Base-by-base conservation (phyloP, 176 grass and related monocot species). In the Lolium multiflorum region DNA sequence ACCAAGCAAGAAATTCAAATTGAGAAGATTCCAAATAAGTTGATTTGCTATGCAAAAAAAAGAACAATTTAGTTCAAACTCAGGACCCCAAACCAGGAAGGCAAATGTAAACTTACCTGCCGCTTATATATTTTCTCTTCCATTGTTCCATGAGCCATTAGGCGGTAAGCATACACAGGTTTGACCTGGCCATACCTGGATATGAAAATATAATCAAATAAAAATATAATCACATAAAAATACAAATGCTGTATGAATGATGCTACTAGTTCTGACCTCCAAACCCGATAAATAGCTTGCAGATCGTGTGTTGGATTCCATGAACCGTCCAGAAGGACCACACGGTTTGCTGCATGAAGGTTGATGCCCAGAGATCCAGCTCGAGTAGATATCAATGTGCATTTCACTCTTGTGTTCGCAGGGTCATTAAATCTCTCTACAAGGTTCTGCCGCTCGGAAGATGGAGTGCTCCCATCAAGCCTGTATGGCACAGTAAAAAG, bases 101-200 rank as follows among this genome's bases (percentile, higher is more conserved):
- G 52, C 11, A 60, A 71, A 57, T 74, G 20, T 26, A n/a, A 84
- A 38, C 38, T 59, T 89, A 98, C 97, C 93, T 98, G 97, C 10
- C 97, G 88, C 79, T 98, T 98, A 73, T 98, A 98, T 93, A 98
- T 94, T 91, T 98, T 98, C 84, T 98, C 97, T 93, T 98, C 97
- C 97, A 96, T 98, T 76, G 97, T 98, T 79, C 90, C 79, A 90
- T 94, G 92, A 64, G 97, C 92, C 92, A 98, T 91, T 76, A 98
- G 89, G 37, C 97, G 92, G 85, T 98, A 98, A 67, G 97, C 94
- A 28, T 90, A 98, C 56, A 98, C 97, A 75, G 97, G 94, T 82
- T 96, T 98, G 38, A 68, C 90, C 84, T 98, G 97, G 14, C 97
- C 97, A 89, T 98, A 98, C 78, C 97, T 98, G 85, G 52, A 89